Base-by-base conservation (phyloP, 2,329 filamentous ascomycete genomes). In the Nemania sp. region DNA sequence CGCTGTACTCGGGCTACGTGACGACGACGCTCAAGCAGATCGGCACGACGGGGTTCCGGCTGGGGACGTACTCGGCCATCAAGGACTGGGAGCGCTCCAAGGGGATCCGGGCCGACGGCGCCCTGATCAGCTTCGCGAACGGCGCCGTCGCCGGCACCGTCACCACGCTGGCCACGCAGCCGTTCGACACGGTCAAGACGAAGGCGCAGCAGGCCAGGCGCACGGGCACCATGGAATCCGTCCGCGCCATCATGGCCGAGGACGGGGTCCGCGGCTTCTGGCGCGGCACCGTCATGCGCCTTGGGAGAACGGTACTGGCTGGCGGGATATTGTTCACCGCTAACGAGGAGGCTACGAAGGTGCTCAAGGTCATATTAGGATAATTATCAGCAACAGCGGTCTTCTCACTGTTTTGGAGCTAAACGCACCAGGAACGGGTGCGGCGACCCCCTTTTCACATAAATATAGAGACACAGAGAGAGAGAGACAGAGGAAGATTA, bases 21-120 rank as follows among this genome's bases (percentile, higher is more conserved):
- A 82, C 84, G 2, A 88, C 85, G 3, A 87, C 85, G 1, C 72
- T 87, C 13, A 88, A 88, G 70, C 85, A 88, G 72, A 81, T 83
- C 6, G 82, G 81, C 11, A 85, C 85, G 0, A 87, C 86, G 0
- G 84, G 84, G 0, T 84, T 87, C 37, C 80, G 85, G 3, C 82
- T 88, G 77, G 86, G 86, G 1, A 81, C 82, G 2, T 88, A 88
- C 72, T 86, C 86, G 47, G 84, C 86, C 54, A 76, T 88, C 57
- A 88, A 87, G 69, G 85, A 88, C 53, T 71, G 66, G 65, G 70
- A 74, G 62, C 63, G 68, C 15, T 29, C 56, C 2, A 65, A 56
- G 11, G 67, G 65, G 3, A 25, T 68, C 40, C 50, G 60, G 3
- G 69, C 71, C 32, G 65, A 73, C 43, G 56, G 83, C 80, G 9